Conservation (phyloP, 2,329 filamentous ascomycete species). For the Exophiala sideris region DNA sequence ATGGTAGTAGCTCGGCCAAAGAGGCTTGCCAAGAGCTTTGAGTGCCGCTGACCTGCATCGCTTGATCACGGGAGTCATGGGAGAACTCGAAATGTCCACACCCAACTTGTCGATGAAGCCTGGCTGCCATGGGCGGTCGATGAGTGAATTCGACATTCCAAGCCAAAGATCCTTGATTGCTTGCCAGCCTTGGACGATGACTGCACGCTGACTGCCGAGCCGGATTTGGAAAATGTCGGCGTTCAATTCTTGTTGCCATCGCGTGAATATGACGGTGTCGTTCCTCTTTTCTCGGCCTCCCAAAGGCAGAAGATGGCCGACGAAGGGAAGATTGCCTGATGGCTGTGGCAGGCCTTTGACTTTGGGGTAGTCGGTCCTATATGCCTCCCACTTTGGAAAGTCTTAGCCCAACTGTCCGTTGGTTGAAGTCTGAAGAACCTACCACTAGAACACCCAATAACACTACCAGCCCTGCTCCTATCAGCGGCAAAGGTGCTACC, state of each 20-base stretch:
- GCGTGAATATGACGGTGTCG: conserved; percentile 3
- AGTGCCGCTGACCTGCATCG: conserved; percentile 5
- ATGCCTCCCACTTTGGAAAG: too few relatives aligned
- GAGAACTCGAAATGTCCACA: conserved; percentile 7
- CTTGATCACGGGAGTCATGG: neutral
- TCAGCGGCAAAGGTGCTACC: too few relatives aligned
- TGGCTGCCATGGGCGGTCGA: conserved; percentile 3
- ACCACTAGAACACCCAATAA: too few relatives aligned
- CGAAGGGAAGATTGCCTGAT: neutral
- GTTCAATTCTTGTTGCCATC: neutral
- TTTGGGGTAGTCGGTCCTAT: too few relatives aligned
- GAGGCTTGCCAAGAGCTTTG: conserved; percentile 5
- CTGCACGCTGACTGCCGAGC: conserved; percentile 2
- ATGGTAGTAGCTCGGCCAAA: conserved; percentile 9
- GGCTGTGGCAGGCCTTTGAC: neutral
- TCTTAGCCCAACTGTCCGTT: too few relatives aligned
- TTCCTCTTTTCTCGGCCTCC: conserved; percentile 1
- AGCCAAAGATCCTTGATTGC: conserved; percentile 7
- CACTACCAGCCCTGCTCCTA: too few relatives aligned
- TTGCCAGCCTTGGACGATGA: conserved; percentile 1
- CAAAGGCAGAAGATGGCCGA: conserved; percentile 1
- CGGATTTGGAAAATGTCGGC: neutral
- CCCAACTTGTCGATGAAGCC: conserved; percentile 11
- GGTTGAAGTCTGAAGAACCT: too few relatives aligned
- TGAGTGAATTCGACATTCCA: neutral